These are phyloP conservation scores for Colletotrichum aenigma DNA, from an alignment of 2,329 filamentous ascomycete genomes.

Conservation along the genomic window DNA sequence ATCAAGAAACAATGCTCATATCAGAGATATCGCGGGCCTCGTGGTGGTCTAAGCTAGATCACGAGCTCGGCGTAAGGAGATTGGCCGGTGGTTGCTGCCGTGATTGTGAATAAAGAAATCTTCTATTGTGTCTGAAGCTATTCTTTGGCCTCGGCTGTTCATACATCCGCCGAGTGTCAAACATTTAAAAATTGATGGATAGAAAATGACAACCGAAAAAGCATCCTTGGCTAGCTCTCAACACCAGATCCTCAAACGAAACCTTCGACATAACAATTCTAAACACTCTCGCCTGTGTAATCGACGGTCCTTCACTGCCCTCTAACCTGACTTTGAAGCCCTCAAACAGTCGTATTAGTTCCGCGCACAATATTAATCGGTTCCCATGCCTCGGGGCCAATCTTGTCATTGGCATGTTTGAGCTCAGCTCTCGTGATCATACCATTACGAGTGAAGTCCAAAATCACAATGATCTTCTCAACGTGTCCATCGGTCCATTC, in stretches of 20 bases:
- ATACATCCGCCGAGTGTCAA: not conserved
- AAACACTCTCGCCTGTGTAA: fast-evolving
- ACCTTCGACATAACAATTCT: not conserved
- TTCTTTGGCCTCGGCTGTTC: not conserved
- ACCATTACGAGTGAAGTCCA: fast-evolving
- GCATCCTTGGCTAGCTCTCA: not conserved
- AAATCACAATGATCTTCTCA: fast-evolving
- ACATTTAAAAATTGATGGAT: not conserved
- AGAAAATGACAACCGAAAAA: not conserved
- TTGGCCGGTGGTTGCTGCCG: not conserved
- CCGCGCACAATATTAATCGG: fast-evolving
- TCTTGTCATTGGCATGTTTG: fast-evolving
- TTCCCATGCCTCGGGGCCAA: not conserved
- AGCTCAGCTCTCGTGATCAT: not conserved
- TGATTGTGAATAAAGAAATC: not conserved
- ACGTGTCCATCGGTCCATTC: not conserved
- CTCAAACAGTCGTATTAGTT: fast-evolving
- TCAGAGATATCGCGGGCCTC: not conserved
- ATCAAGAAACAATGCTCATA: not conserved
- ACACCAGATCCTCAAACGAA: not conserved
- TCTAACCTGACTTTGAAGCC: not conserved
- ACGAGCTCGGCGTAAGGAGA: not conserved
- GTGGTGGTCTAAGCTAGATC: not conserved
- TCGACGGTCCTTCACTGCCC: not conserved
- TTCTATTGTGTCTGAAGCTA: not conserved